Evolutionary conservation across 2,329 filamentous ascomycete genomes (phyloP), one percentile per base, ranked within the genome.

Genomic region (Gnomoniopsis sp.): DNA sequence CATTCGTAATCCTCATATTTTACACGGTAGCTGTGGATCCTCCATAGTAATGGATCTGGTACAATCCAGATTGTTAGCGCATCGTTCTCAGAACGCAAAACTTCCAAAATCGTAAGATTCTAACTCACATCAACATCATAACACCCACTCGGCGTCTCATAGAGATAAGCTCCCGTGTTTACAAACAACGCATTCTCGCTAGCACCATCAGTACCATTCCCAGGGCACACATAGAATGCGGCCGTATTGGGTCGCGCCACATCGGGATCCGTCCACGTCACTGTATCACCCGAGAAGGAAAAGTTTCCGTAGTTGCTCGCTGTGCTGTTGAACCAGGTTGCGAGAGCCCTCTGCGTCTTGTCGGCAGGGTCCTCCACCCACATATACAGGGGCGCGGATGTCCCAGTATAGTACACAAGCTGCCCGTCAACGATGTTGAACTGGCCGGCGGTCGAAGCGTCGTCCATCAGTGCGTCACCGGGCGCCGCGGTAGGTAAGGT

Each of bases 111-210:
- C 6, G 10, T 7, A 14, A 3, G 3, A 3, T 15, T 47, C 14
- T 15, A 34, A 33, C 60, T 60, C 33, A 60, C 60, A 60, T 62
- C 60, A 26, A 62, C 48, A 52, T 62, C 58, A 33, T 57, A 62
- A 69, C 82, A 84, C 3, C 80, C 81, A 15, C 69, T 69, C 2
- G 81, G 81, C 12, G 81, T 85, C 65, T 78, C 67, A 65, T 84
- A 84, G 48, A 72, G 69, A 66, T 84, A 85, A 41, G 78, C 79
- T 1, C 82, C 82, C 47, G 83, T 72, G 62, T 85, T 85, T 59
- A 84, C 75, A 66, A 78, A 84, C 64, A 84, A 58, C 50, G 64
- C 67, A 67, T 79, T 74, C 15, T 69, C 71, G 19, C 68, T 71
- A 12, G 26, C 26, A 30, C 26, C 26, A 30, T 30, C n/a, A 6